Evolutionary conservation across 495 filamentous ascomycete genomes (phyloP).

Genomic region (Penicillium lagena): DNA sequence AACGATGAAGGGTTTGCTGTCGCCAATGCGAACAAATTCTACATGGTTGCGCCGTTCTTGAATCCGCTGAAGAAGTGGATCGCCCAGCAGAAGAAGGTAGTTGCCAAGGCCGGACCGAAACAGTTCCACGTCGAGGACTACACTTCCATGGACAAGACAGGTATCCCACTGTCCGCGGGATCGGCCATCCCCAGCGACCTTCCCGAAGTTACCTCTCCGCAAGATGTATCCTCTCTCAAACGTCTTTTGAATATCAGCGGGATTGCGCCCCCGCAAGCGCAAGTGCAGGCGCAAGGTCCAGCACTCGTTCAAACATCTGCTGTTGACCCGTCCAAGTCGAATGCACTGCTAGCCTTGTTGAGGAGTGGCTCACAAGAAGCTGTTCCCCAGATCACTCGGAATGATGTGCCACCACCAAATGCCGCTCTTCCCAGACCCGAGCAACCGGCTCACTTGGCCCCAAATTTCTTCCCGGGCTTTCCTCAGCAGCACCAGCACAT

Average conservation of each 20-base stretch:
- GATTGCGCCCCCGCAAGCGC: slow-evolving; percentile 2
- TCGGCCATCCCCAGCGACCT: slow-evolving; percentile 31
- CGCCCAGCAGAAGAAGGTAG: slow-evolving; percentile 65
- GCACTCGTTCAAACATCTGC: slow-evolving; percentile 6
- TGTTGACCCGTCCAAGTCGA: slow-evolving; percentile 32
- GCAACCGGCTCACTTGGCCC: slow-evolving; percentile 38
- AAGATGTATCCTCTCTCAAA: slow-evolving; percentile 55
- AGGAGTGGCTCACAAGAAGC: slow-evolving; percentile 37
- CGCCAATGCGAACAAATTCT: slow-evolving; percentile 77
- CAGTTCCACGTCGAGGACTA: slow-evolving; percentile 25
- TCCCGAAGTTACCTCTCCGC: slow-evolving; percentile 27
- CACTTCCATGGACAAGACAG: slow-evolving; percentile 31
- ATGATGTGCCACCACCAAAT: slow-evolving; percentile 35
- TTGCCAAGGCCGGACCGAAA: slow-evolving; percentile 26
- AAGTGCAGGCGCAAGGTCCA: slow-evolving; percentile 2
- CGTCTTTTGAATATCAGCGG: slow-evolving; percentile 57
- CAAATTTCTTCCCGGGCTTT: slow-evolving; percentile 32
- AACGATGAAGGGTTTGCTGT: slow-evolving; percentile 46
- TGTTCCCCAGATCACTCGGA: slow-evolving; percentile 23
- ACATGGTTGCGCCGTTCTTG: slow-evolving; percentile 95
- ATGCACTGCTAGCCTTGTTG: slow-evolving; percentile 55
- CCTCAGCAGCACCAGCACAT: slow-evolving; percentile 23
- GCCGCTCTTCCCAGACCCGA: slow-evolving; percentile 6
- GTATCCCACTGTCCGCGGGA: slow-evolving; percentile 8
- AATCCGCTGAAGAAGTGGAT: slow-evolving; percentile 87